A percentile compares a stretch with the other conserved stretches of the same genome.
Evolutionary conservation across 352 stramenopile species (phyloP).

Genomic region (Plasmopara muralis): DNA sequence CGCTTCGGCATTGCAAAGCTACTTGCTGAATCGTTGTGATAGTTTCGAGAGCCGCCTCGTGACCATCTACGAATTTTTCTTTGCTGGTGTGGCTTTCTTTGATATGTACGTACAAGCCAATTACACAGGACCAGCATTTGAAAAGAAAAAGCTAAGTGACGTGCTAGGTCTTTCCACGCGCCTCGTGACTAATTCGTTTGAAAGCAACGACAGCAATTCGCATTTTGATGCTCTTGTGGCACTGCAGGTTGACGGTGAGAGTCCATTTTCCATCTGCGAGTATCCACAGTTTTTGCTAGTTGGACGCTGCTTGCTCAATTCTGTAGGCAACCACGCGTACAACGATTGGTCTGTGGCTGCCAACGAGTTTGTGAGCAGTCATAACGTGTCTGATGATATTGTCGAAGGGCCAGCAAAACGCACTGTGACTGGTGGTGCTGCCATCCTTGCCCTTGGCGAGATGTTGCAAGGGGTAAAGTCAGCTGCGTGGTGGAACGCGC

Average conservation of each 20-base stretch:
- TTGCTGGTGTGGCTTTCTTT: slow-evolving; percentile 54
- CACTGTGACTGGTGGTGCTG: slow-evolving; percentile 21
- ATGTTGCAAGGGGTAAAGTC: slow-evolving; percentile 36
- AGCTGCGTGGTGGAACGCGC: slow-evolving; percentile 66
- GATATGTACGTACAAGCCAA: slow-evolving; percentile 79
- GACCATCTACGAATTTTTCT: slow-evolving; percentile 50
- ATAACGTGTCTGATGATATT: slow-evolving; percentile 37
- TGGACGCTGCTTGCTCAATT: slow-evolving; percentile 57
- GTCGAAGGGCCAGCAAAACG: slow-evolving; percentile 23
- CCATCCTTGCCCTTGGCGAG: slow-evolving; percentile 19
- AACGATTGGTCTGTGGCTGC: slow-evolving; percentile 60
- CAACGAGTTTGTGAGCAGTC: slow-evolving; percentile 23
- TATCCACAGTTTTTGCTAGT: slow-evolving; percentile 64
- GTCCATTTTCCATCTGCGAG: slow-evolving; percentile 72
- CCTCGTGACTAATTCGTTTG: slow-evolving; percentile 26
- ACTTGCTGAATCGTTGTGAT: slow-evolving; percentile 30
- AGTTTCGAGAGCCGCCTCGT: slow-evolving; percentile 27
- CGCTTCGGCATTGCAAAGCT: slow-evolving; percentile 31
- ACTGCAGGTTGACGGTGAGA: slow-evolving; percentile 74
- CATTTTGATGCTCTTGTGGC: slow-evolving; percentile 53
- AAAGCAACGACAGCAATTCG: slow-evolving; percentile 34
- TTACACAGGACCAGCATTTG: slow-evolving; percentile 73
- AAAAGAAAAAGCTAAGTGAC: slow-evolving; percentile 40
- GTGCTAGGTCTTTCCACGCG: slow-evolving; percentile 31
- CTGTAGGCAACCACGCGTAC: slow-evolving; percentile 48